Evolutionary conservation across 352 stramenopile species (phyloP).

Genomic region (Globisporangium canariense): DNA sequence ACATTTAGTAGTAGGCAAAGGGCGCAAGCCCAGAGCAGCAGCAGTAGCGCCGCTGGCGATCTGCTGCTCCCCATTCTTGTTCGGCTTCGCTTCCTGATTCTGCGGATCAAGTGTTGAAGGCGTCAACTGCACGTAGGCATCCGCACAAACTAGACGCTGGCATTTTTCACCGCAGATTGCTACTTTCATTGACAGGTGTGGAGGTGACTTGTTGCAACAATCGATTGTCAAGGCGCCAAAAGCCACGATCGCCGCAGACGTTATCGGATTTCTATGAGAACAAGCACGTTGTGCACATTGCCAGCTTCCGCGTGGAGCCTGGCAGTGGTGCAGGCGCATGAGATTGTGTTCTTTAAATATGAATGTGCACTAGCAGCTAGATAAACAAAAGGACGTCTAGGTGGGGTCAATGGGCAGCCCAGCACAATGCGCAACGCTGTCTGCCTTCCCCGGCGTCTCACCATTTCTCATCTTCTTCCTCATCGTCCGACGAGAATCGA

Average conservation of each 20-base stretch:
- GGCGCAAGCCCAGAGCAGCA: neutral
- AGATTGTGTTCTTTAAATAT: conserved; percentile 11
- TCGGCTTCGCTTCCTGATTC: no score
- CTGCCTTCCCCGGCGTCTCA: neutral
- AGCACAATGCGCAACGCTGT: neutral
- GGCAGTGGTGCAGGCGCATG: neutral
- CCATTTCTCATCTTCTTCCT: neutral
- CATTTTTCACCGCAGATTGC: no score
- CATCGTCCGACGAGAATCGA: neutral
- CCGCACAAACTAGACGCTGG: no score
- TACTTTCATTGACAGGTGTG: no score
- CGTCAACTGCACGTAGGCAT: no score
- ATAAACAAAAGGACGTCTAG: conserved; percentile 12
- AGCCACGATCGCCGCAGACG: no score
- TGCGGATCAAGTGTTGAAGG: no score
- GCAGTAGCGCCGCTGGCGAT: no score
- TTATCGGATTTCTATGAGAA: no score
- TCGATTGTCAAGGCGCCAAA: no score
- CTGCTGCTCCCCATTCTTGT: no score
- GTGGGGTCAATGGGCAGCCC: neutral
- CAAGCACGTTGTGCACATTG: neutral
- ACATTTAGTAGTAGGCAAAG: neutral
- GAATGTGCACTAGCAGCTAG: neutral
- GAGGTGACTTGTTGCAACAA: no score
- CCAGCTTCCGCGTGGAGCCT: neutral